Conservation (phyloP, 2,329 filamentous ascomycete species). For the Shiraia sp. region DNA sequence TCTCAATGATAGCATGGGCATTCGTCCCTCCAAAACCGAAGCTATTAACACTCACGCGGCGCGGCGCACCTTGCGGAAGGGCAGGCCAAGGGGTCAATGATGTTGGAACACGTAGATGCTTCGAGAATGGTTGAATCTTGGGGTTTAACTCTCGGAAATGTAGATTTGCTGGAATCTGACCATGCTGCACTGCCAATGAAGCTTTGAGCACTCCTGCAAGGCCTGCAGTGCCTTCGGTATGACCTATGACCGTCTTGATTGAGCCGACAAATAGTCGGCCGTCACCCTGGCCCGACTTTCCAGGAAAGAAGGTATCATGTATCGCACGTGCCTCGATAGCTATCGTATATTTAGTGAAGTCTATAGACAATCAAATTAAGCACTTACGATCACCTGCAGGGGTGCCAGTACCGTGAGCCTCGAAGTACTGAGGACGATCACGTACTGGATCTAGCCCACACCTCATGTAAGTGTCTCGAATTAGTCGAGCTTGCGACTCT, state of each 20-base stretch:
- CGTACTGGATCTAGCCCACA: constrained; percentile 46
- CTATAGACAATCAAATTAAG: neutral
- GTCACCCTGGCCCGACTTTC: neutral
- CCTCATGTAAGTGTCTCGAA: constrained; percentile 34
- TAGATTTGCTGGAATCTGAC: constrained; percentile 38
- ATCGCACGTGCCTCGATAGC: constrained; percentile 2
- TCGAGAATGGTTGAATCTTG: constrained; percentile 28
- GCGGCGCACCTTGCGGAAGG: neutral
- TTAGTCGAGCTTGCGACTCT: constrained; percentile 49
- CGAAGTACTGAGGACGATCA: constrained; percentile 32
- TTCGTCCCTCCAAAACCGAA: constrained; percentile 35
- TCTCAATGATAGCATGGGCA: constrained; percentile 32
- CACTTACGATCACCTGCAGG: constrained; percentile 48
- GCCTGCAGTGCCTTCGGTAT: constrained; percentile 45
- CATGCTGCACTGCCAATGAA: constrained; percentile 28
- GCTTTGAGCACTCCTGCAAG: constrained; percentile 45
- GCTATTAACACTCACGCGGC: constrained; percentile 25
- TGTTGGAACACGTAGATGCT: constrained; percentile 11
- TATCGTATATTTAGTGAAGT: constrained; percentile 12
- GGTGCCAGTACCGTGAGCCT: constrained; percentile 60
- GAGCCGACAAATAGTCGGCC: neutral
- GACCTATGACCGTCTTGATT: constrained; percentile 46
- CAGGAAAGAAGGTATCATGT: constrained; percentile 1
- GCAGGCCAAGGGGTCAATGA: constrained; percentile 14
- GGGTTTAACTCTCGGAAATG: constrained; percentile 37